Evolutionary conservation across 192 early-diverging fungal species (phyloP).

Genomic region (Martensiomyces pterosporus): DNA sequence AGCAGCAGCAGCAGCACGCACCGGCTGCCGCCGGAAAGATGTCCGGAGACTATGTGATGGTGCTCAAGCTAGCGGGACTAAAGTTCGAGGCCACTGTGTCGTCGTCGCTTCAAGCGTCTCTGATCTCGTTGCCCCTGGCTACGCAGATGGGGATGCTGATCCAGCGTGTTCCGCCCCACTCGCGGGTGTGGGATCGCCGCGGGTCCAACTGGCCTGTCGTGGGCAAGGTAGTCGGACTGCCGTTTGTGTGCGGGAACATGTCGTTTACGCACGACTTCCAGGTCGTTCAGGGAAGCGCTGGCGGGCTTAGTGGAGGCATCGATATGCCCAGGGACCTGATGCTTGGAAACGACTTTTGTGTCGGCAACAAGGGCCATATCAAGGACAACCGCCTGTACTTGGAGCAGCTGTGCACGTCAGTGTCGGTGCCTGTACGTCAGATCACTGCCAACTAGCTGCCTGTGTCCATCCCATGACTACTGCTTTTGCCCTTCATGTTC

Average conservation of each 20-base stretch:
- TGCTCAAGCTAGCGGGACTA: constrained; percentile 24
- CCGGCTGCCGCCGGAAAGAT: constrained; percentile 9
- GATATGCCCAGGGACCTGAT: constrained; percentile 41
- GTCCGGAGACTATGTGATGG: constrained; percentile 22
- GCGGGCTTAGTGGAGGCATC: constrained; percentile 5
- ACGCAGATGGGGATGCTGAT: constrained; percentile 26
- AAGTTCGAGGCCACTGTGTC: constrained; percentile 34
- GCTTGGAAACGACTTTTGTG: constrained; percentile 47
- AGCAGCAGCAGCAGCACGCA: constrained; percentile 6
- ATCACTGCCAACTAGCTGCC: constrained; percentile 14
- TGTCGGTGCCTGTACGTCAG: constrained; percentile 43
- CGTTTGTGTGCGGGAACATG: constrained; percentile 49
- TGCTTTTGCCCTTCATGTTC: no score
- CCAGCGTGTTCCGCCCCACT: constrained; percentile 10
- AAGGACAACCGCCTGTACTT: constrained; percentile 43
- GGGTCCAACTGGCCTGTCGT: constrained; percentile 38
- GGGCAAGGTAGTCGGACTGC: constrained; percentile 35
- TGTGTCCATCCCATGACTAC: no score
- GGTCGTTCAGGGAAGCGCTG: constrained; percentile 28
- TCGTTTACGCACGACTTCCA: constrained; percentile 44
- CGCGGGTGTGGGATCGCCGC: constrained; percentile 38
- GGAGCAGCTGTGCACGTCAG: constrained; percentile 37
- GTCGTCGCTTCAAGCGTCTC: constrained; percentile 37
- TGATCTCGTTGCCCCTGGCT: constrained; percentile 38
- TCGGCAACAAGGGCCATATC: constrained; percentile 47